phyloP scores from a whole-genome alignment of 257 asterid genomes.

The Solanum pennellii region DNA sequence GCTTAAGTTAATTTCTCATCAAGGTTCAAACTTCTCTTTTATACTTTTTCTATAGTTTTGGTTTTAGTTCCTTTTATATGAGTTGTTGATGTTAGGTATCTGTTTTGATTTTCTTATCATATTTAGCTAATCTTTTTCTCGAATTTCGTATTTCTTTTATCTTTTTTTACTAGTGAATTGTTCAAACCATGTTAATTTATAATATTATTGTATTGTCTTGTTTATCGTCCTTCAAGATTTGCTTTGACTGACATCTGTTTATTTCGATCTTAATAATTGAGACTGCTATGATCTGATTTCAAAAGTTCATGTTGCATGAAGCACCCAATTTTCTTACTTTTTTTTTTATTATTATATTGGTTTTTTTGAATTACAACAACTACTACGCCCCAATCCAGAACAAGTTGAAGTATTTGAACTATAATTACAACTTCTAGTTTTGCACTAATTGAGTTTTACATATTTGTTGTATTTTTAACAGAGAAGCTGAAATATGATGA shows the following conservation, averaged over 20 bases:
- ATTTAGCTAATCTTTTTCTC: neutral
- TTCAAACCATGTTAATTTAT: neutral
- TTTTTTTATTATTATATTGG: neutral
- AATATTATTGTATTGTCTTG: neutral
- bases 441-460: neutral
- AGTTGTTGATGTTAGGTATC: neutral
- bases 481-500: constrained; percentile 3
- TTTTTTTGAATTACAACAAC: neutral
- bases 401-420: neutral
- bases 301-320: neutral
- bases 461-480: neutral
- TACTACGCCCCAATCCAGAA: neutral
- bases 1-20: too few relatives aligned
- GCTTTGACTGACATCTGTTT: neutral
- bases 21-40: too few relatives aligned
- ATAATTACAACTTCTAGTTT: neutral
- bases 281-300: neutral
- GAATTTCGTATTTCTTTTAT: too few relatives aligned
- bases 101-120: neutral
- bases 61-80: too few relatives aligned
- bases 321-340: neutral
- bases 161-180: too few relatives aligned
- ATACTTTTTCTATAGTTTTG: too few relatives aligned
- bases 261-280: neutral
- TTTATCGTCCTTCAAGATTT: neutral